Conservation (phyloP, 176 grass and related monocot genomes). For the Paspalum vaginatum region DNA sequence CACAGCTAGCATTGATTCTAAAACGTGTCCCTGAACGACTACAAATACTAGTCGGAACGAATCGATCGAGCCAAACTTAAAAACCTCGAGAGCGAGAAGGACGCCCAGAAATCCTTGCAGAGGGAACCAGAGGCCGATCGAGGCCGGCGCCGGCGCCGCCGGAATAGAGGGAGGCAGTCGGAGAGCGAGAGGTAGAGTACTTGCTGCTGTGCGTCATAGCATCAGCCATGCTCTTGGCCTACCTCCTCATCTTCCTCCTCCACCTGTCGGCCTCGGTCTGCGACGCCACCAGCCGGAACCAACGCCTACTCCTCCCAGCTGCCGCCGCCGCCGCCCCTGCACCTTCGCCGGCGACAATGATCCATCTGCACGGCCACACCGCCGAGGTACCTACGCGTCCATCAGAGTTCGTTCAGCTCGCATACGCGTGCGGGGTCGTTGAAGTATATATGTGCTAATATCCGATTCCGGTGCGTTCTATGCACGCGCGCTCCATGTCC, state of each 20-base stretch:
- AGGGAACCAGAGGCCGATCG: background rate
- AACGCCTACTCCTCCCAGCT: slow-evolving; percentile 19
- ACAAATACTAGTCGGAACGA: slow-evolving; percentile 30
- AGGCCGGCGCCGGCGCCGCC: too few species aligned
- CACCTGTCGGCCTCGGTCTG: slow-evolving; percentile 28
- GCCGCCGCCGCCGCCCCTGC: background rate
- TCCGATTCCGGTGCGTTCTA: too few species aligned
- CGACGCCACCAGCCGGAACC: slow-evolving; percentile 38
- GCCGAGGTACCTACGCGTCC: slow-evolving; percentile 7
- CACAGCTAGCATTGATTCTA: slow-evolving; percentile 30
- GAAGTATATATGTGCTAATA: too few species aligned
- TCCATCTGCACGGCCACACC: background rate
- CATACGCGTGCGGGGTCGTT: too few species aligned
- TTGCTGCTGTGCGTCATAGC: too few species aligned
- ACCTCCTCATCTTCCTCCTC: slow-evolving; percentile 45
- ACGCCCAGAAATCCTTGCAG: background rate
- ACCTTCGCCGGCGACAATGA: background rate
- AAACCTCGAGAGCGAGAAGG: too few species aligned
- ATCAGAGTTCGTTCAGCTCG: background rate
- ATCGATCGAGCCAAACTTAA: too few species aligned
- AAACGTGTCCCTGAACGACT: background rate
- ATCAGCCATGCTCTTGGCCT: slow-evolving; percentile 35
- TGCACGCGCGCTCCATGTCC: too few species aligned
- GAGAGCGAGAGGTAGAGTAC: too few species aligned
- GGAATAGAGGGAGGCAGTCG: too few species aligned